Evolutionary conservation across 2,329 filamentous ascomycete genomes (phyloP).

Genomic region (Aspergillus quadrilineatus): DNA sequence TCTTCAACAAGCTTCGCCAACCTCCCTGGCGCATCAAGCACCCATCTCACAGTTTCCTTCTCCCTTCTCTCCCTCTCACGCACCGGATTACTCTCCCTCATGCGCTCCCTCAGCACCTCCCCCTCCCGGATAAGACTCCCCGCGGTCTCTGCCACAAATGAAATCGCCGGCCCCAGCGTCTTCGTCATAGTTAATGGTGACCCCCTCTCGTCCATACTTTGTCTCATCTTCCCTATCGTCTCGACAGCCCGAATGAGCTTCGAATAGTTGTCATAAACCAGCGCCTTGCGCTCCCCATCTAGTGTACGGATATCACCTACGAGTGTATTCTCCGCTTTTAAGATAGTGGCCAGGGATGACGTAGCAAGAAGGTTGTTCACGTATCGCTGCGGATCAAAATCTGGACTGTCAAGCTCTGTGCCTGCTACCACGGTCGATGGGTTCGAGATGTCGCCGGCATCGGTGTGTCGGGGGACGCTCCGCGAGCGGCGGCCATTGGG

Average conservation of each 20-base stretch:
- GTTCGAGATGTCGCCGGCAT: slow-evolving; percentile 41
- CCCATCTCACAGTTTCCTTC: slow-evolving; percentile 48
- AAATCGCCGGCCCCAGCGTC: slow-evolving; percentile 43
- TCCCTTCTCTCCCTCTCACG: slow-evolving; percentile 29
- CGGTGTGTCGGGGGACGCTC: slow-evolving; percentile 44
- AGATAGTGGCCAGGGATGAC: slow-evolving; percentile 43
- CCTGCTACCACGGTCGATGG: slow-evolving; percentile 31
- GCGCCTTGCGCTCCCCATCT: slow-evolving; percentile 91
- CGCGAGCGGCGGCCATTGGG: slow-evolving; percentile 35
- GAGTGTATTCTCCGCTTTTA: slow-evolving; percentile 48
- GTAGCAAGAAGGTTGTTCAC: slow-evolving; percentile 43
- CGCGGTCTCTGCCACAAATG: slow-evolving; percentile 47
- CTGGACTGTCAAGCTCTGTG: slow-evolving; percentile 68
- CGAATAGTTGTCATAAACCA: slow-evolving; percentile 98
- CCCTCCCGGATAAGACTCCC: slow-evolving; percentile 41
- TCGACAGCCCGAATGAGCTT: slow-evolving; percentile 96
- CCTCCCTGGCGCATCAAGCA: slow-evolving; percentile 41
- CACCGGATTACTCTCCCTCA: slow-evolving; percentile 26
- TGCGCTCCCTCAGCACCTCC: slow-evolving; percentile 34
- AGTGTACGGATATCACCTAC: slow-evolving; percentile 75
- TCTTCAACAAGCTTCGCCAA: slow-evolving; percentile 40
- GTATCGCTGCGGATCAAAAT: slow-evolving; percentile 69
- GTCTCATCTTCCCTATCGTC: slow-evolving; percentile 74
- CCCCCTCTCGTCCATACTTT: slow-evolving; percentile 48
- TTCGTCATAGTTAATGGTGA: slow-evolving; percentile 49